Evolutionary conservation across 2,329 filamentous ascomycete species (phyloP).

Genomic region (Penicillium verrucosum): DNA sequence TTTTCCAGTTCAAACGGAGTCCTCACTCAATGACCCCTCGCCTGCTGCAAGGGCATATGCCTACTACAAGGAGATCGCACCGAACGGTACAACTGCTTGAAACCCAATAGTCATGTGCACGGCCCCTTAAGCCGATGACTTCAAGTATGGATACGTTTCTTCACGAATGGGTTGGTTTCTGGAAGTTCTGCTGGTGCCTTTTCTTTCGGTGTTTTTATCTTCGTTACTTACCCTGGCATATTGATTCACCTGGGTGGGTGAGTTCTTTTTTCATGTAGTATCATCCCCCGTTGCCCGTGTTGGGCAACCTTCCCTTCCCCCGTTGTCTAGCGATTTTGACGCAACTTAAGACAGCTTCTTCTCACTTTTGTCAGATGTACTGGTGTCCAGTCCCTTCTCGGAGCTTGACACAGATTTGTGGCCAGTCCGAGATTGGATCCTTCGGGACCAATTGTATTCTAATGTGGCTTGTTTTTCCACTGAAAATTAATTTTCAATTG

Average conservation of each 20-base stretch:
- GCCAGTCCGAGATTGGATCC: slow-evolving; percentile 25
- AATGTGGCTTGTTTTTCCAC: slow-evolving; percentile 21
- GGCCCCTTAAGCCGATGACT: slow-evolving; percentile 3
- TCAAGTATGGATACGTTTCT: slow-evolving; percentile 11
- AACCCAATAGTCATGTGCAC: background rate
- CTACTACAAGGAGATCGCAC: slow-evolving; percentile 32
- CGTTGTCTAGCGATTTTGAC: slow-evolving; percentile 28
- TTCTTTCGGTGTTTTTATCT: slow-evolving; percentile 10
- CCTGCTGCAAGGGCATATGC: slow-evolving; percentile 26
- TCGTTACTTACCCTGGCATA: slow-evolving; percentile 13
- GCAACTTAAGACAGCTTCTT: slow-evolving; percentile 10
- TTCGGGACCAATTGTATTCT: slow-evolving; percentile 30
- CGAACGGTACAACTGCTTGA: slow-evolving; percentile 27
- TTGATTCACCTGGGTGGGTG: slow-evolving; percentile 20
- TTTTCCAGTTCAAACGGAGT: background rate
- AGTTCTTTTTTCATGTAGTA: slow-evolving; percentile 20
- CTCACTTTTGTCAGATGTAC: slow-evolving; percentile 7
- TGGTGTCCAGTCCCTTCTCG: background rate
- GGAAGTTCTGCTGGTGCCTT: background rate
- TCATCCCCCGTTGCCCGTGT: slow-evolving; percentile 13
- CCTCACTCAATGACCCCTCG: slow-evolving; percentile 15
- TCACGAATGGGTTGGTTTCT: slow-evolving; percentile 10
- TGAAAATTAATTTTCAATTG: slow-evolving; percentile 3
- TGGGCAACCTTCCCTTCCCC: slow-evolving; percentile 15
- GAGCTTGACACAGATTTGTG: slow-evolving; percentile 7